phyloP scores from a whole-genome alignment of 1,139 yeast genomes.

The Hemisphaericaspora xylanilytica region DNA sequence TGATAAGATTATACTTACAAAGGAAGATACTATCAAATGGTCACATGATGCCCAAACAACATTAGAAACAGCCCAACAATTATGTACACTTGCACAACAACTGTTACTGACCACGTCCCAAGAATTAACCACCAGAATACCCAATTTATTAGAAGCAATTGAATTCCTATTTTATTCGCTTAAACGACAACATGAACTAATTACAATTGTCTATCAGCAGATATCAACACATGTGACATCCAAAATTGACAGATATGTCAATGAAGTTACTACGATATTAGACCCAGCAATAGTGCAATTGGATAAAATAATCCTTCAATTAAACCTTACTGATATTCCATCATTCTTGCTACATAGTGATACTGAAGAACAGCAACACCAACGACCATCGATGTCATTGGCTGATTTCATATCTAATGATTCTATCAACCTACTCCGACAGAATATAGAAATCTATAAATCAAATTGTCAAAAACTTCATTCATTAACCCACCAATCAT shows the following conservation, averaged over 20 bases:
- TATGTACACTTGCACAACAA: conserved; percentile 34
- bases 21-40: conserved; percentile 21
- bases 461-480: conserved; percentile 27
- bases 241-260: conserved; percentile 6
- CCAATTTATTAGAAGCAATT: conserved; percentile 23
- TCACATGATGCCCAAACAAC: conserved; percentile 29
- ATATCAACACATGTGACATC: not conserved
- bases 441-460: conserved; percentile 29
- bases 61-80: conserved; percentile 29
- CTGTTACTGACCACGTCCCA: conserved; percentile 26
- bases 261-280: conserved; percentile 12
- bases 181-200: conserved; percentile 17
- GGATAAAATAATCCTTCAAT: conserved; percentile 24
- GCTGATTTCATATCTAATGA: conserved; percentile 38
- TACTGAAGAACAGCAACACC: not conserved
- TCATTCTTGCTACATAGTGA: conserved; percentile 19
- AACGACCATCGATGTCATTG: not conserved
- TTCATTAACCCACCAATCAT: conserved; percentile 19
- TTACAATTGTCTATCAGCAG: conserved; percentile 6
- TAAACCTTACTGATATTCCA: conserved; percentile 31
- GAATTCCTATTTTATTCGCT: conserved; percentile 22
- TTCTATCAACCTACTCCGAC: conserved; percentile 26
- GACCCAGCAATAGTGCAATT: conserved; percentile 26
- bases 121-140: conserved; percentile 23
- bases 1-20: conserved; percentile 3